phyloP scores from a whole-genome alignment of 345 rosid genomes.

The Citropsis articulata region DNA sequence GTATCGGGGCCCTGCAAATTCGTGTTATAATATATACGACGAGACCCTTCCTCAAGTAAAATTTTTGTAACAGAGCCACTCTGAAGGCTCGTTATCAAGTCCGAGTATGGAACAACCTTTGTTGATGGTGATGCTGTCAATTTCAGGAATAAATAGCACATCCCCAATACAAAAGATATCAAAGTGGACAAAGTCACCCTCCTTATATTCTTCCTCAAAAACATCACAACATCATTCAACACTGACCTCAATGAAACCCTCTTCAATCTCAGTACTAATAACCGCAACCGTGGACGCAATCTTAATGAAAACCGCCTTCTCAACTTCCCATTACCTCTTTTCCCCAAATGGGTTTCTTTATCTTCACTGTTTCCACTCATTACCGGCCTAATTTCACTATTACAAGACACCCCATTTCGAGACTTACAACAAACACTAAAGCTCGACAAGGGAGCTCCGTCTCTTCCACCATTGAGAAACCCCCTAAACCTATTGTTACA shows the following conservation, averaged over 20 bases:
- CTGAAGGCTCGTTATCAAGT: slow-evolving; percentile 65
- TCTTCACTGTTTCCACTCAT: slow-evolving; percentile 31
- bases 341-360: slow-evolving; percentile 28
- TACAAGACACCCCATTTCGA: slow-evolving; percentile 37
- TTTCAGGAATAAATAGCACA: slow-evolving; percentile 68
- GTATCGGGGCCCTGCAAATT: slow-evolving; percentile 23
- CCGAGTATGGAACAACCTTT: slow-evolving; percentile 77
- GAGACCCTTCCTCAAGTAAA: slow-evolving; percentile 91
- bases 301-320: slow-evolving; percentile 55
- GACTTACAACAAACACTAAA: slow-evolving; percentile 33
- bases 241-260: slow-evolving; percentile 50
- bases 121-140: slow-evolving; percentile 71
- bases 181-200: slow-evolving; percentile 47
- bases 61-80: slow-evolving; percentile 65
- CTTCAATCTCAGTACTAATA: slow-evolving; percentile 45
- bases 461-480: slow-evolving; percentile 27
- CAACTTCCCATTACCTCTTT: slow-evolving; percentile 26
- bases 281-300: slow-evolving; percentile 67
- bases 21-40: slow-evolving; percentile 68
- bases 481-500: slow-evolving; percentile 32
- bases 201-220: slow-evolving; percentile 56
- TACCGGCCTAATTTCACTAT: slow-evolving; percentile 35
- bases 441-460: slow-evolving; percentile 24
- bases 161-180: slow-evolving; percentile 51
- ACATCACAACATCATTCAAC: slow-evolving; percentile 41